Base-by-base conservation (phyloP, 2,329 filamentous ascomycete genomes). In the Colletotrichum graminicola region DNA sequence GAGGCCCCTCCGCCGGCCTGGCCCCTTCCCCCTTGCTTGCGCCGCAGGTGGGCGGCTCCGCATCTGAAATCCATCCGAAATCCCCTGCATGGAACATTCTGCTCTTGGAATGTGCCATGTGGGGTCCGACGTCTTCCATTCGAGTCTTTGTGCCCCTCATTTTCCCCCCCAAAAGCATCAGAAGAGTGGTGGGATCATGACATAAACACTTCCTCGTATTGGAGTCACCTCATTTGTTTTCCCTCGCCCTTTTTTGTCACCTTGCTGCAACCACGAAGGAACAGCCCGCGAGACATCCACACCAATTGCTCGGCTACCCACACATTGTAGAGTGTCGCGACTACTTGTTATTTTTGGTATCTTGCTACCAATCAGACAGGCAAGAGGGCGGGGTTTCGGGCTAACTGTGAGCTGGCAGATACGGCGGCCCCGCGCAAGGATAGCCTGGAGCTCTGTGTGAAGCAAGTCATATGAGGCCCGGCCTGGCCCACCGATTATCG, bases 141-240 rank as follows among this genome's bases (percentile, higher is more conserved):
- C 47, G 26, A 54, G 36, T 32, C 39, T 54, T 21, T 62, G 26
- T 45, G n/a, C 67, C 66, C 66, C 71, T 61, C 68, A 64, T 52
- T 63, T 51, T n/a, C 60, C 11, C 26, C 60, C 11, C 55, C 56
- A 62, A 54, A 55, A 72, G 55, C 61, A 71, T 73, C 67, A 71
- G 63, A 54, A 71, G 62, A 67, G 64, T 52, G 26, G 59, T 66
- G 62, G 55, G 39, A 41, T 71, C 65, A 71, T 71, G 52, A 67
- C 68, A 67, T 63, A 26, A 41, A 32, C 43, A 71, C 47, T 29
- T 29, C 26, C 29, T 23, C 23, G 4, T 43, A 26, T 34, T 18
- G 49, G 36, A 26, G 49, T 34, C 61, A 52, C 59, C 43, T 67
- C 39, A n/a, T 54, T 21, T 7, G 8, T 54, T 47, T 66, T 23